A percentile compares a stretch with the other conserved stretches of the same genome.
Evolutionary conservation across 1,284 basidiomycete species (phyloP).

Genomic region (Irpex sp.): DNA sequence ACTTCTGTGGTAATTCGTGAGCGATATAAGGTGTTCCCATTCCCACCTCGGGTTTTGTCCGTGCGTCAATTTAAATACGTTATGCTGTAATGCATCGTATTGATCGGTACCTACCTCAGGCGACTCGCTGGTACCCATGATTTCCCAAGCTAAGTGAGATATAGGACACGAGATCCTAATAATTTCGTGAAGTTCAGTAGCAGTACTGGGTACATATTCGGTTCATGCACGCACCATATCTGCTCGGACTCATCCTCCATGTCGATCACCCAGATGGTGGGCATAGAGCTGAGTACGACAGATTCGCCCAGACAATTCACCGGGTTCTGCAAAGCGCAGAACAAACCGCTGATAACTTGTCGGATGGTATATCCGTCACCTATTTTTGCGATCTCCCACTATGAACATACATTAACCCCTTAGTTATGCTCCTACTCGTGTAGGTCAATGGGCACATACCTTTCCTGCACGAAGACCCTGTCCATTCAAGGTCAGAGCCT

Average conservation of each 20-base stretch:
- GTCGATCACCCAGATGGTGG: slow-evolving; percentile 13
- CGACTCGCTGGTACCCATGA: neutral
- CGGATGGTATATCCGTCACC: slow-evolving; percentile 15
- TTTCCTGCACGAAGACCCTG: slow-evolving; percentile 1
- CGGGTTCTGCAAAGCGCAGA: slow-evolving; percentile 8
- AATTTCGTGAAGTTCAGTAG: neutral
- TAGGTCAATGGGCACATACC: neutral
- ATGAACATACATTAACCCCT: neutral
- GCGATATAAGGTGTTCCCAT: neutral
- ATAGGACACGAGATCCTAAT: slow-evolving; percentile 11
- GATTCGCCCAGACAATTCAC: neutral
- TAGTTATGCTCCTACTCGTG: no score
- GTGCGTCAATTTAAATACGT: no score
- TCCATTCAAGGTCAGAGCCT: slow-evolving; percentile 5
- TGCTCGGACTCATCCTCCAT: neutral
- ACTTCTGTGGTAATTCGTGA: neutral
- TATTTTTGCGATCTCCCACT: slow-evolving; percentile 15
- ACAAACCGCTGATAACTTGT: slow-evolving; percentile 10
- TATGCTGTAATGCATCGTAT: neutral
- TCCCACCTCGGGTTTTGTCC: neutral
- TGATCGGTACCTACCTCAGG: neutral
- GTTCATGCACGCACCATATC: slow-evolving; percentile 4
- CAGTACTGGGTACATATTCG: neutral
- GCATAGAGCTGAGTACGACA: slow-evolving; percentile 11
- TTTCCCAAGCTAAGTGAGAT: slow-evolving; percentile 1